Percentiles rank a stretch among this genome's conserved stretches.
Conservation (phyloP, 129 eudicot genomes). For the Lactuca saligna region DNA sequence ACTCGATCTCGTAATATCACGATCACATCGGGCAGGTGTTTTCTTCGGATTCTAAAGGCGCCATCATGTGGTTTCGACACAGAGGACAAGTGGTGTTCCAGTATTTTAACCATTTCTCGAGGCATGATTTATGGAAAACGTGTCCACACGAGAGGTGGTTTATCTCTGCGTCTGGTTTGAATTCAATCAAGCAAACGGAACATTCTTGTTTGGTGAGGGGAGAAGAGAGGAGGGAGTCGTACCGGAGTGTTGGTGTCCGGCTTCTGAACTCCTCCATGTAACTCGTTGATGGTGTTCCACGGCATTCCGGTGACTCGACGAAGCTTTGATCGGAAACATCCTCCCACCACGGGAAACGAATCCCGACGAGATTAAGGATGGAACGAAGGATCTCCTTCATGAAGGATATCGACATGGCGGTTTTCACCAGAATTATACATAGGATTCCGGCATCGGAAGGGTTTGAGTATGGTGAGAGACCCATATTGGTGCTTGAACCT, state of each 20-base stretch:
- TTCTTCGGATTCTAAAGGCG: slow-evolving; percentile 56
- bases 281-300: slow-evolving; percentile 42
- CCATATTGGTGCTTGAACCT: slow-evolving; percentile 60
- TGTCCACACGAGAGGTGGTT: slow-evolving; percentile 75
- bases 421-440: slow-evolving; percentile 66
- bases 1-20: neutral
- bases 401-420: slow-evolving; percentile 65
- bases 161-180: slow-evolving; percentile 60
- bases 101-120: slow-evolving; percentile 75
- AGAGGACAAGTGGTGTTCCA: slow-evolving; percentile 81
- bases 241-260: slow-evolving; percentile 54
- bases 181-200: slow-evolving; percentile 70
- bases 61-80: slow-evolving; percentile 63
- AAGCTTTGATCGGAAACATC: slow-evolving; percentile 36
- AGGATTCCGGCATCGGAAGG: slow-evolving; percentile 78
- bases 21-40: slow-evolving; percentile 79
- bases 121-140: slow-evolving; percentile 64
- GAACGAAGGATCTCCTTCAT: slow-evolving; percentile 54
- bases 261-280: slow-evolving; percentile 66
- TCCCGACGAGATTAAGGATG: slow-evolving; percentile 54
- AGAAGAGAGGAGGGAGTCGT: slow-evolving; percentile 39
- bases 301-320: slow-evolving; percentile 35
- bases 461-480: slow-evolving; percentile 62
- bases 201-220: slow-evolving; percentile 52
- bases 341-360: slow-evolving; percentile 55